Conservation (phyloP, 768 basidiomycete genomes). For the Psilocybe azurescens region DNA sequence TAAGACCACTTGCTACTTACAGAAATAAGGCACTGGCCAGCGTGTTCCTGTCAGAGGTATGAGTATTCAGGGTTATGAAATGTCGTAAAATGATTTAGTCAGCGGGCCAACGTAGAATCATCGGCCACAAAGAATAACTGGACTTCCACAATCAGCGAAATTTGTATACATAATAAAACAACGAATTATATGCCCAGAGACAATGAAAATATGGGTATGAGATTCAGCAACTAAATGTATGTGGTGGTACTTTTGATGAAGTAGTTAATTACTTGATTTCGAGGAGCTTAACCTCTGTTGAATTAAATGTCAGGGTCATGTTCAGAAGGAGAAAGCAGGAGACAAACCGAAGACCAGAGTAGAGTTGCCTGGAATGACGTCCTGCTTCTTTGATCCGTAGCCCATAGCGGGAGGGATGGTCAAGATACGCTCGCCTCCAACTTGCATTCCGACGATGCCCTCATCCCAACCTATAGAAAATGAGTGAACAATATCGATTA, state of each 20-base stretch:
- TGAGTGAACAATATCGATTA: slow-evolving; percentile 5
- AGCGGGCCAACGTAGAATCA: slow-evolving; percentile 5
- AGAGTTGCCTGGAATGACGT: slow-evolving; percentile 79
- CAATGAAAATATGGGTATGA: neutral
- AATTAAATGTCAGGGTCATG: slow-evolving; percentile 5
- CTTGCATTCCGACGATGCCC: slow-evolving; percentile 91
- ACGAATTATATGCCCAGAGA: neutral
- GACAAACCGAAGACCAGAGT: slow-evolving; percentile 81
- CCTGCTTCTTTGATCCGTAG: slow-evolving; percentile 66
- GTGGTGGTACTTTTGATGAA: slow-evolving; percentile 16
- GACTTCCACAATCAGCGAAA: neutral
- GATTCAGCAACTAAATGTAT: slow-evolving; percentile 2
- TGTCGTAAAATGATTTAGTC: slow-evolving; percentile 4
- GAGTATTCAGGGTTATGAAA: neutral
- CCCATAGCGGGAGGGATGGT: slow-evolving; percentile 73
- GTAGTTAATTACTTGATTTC: slow-evolving; percentile 58
- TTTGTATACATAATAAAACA: neutral
- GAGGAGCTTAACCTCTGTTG: slow-evolving; percentile 73
- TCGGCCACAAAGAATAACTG: neutral
- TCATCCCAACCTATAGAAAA: slow-evolving; percentile 78
- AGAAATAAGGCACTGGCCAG: neutral
- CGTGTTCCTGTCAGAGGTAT: no score
- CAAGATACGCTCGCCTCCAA: slow-evolving; percentile 85
- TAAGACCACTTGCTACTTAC: neutral
- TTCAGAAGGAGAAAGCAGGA: neutral